Base-by-base conservation (phyloP, 208 protist genomes). In the Crithidia fasciculata region DNA sequence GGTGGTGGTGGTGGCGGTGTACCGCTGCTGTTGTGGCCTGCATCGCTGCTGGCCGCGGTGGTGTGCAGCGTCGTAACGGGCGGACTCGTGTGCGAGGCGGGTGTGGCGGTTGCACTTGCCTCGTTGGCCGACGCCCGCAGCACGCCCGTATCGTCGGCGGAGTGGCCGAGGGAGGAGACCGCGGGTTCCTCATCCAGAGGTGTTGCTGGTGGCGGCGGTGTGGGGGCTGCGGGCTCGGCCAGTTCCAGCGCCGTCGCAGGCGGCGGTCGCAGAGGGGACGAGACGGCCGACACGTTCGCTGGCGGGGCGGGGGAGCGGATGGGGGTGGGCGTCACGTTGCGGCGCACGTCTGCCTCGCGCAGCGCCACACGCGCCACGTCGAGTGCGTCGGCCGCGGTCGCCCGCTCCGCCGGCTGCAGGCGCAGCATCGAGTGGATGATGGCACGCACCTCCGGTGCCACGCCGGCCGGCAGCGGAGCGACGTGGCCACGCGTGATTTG, bases 401-500 rank as follows among this genome's bases (percentile, higher is more conserved):
- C 63, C 36, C 91, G 91, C 43, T 76, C 69, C 12, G 55, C 53
- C n/a, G 91, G 86, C 19, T 89, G 74, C 8, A 91, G 73, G 41
- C 63, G 57, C 45, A 95, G 81, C 91, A 95, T 93, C 41, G 70
- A 65, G 53, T 69, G 72, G 41, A 93, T 84, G n/a, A 93, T 81
- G 0, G 18, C 19, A n/a, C 56, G 68, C 43, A 95, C 72, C 28
- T 83, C 76, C 37, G 54, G 58, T 28, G 86, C 73, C 2, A 91
- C 72, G n/a, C 40, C 72, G 2, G 59, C 50, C 13, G 91, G 88
- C 43, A 96, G 74, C 6, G 87, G 83, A 5, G 75, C 68, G 37
- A 91, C 63, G 47, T 91, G 76, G 12, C 91, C 91, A 9, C 79
- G 72, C n/a, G 87, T 93, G 60, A 96, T 80, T 70, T 93, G 77